A percentile compares a stretch with the other conserved stretches of the same genome.
Conservation (phyloP, 2,329 filamentous ascomycete genomes). For the Bipolaris zeicola region DNA sequence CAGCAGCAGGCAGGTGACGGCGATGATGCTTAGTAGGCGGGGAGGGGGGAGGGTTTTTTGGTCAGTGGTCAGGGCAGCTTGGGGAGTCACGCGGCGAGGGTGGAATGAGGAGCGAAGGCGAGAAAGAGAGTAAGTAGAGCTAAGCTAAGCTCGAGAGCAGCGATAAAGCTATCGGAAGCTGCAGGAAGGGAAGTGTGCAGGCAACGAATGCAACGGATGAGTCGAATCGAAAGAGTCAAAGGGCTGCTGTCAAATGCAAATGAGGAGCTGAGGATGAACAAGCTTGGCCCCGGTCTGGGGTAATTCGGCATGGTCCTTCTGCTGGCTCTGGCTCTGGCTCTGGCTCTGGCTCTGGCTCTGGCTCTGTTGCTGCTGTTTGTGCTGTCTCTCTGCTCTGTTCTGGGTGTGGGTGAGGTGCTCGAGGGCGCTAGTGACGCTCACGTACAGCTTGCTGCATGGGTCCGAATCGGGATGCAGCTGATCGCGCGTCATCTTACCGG, state of each 20-base stretch:
- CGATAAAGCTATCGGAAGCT: constrained; percentile 22
- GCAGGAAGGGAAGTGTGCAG: constrained; percentile 10
- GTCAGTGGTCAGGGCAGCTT: constrained; percentile 12
- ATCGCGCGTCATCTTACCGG: background rate
- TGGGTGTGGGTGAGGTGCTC: background rate
- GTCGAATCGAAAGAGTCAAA: background rate
- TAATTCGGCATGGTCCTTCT: background rate
- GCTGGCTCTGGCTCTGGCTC: background rate
- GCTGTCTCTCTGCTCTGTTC: background rate
- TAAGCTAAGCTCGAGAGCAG: constrained; percentile 21
- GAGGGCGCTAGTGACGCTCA: background rate
- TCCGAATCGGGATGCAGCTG: background rate
- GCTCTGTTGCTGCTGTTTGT: background rate
- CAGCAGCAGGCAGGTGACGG: background rate
- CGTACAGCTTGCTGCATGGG: background rate
- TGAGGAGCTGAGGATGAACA: too few species aligned
- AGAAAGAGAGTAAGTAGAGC: constrained; percentile 15
- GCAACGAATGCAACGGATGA: constrained; percentile 16
- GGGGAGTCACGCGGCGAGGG: constrained; percentile 41
- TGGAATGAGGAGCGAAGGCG: constrained; percentile 36
- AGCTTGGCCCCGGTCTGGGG: constrained; percentile 27
- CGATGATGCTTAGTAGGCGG: background rate
- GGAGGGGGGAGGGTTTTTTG: background rate
- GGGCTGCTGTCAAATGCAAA: too few species aligned
- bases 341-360: too few species aligned